phyloP scores from a whole-genome alignment of 2,329 filamentous ascomycete species.

The Monilinia polystroma region DNA sequence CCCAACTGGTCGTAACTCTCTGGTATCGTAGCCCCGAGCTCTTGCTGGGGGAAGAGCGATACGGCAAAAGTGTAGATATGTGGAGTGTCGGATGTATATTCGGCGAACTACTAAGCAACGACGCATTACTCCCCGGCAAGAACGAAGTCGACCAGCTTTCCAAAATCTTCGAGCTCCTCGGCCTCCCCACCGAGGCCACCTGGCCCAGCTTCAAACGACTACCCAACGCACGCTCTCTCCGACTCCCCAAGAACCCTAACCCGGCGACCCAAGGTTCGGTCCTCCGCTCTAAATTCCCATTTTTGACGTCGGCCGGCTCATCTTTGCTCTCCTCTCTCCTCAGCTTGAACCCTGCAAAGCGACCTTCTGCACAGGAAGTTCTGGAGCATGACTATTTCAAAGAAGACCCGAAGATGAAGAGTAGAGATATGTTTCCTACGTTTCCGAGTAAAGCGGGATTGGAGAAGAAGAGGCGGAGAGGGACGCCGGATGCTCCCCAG shows the following conservation, averaged over 20 bases:
- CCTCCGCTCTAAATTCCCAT: slow-evolving; percentile 76
- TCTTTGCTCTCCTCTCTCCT: slow-evolving; percentile 68
- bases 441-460: slow-evolving; percentile 94
- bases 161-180: slow-evolving; percentile 86
- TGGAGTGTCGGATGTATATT: slow-evolving; percentile 98
- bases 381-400: slow-evolving; percentile 80
- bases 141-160: slow-evolving; percentile 91
- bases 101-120: slow-evolving; percentile 80
- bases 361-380: slow-evolving; percentile 72
- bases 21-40: slow-evolving; percentile 96
- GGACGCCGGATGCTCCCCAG: slow-evolving; percentile 79
- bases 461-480: slow-evolving; percentile 71
- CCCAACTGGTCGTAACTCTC: slow-evolving; percentile 89
- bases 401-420: slow-evolving; percentile 87
- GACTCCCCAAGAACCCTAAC: slow-evolving; percentile 56
- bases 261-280: slow-evolving; percentile 48
- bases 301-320: slow-evolving; percentile 73
- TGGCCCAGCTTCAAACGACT: slow-evolving; percentile 88
- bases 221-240: slow-evolving; percentile 79
- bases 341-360: slow-evolving; percentile 67
- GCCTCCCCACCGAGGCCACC: slow-evolving; percentile 74
- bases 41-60: slow-evolving; percentile 74
- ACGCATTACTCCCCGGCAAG: slow-evolving; percentile 80
- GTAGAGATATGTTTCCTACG: slow-evolving; percentile 89
- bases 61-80: slow-evolving; percentile 79